Evolutionary conservation across 768 basidiomycete genomes (phyloP), one percentile per base, ranked within the genome.

Genomic region (Lactarius hengduanensis): DNA sequence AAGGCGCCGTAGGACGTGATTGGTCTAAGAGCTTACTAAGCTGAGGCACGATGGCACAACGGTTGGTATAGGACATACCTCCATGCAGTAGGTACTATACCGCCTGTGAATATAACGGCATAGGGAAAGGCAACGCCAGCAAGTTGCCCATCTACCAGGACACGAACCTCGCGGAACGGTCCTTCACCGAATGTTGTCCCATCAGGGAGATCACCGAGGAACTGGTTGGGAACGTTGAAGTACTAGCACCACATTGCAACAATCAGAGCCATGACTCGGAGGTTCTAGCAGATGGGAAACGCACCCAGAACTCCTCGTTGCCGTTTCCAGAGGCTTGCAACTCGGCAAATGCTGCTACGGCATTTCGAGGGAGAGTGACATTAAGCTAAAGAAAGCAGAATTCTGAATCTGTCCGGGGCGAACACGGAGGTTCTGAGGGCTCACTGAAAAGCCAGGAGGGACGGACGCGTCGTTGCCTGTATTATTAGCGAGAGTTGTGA

Each of bases 241-340:
- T 91, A 92, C 89, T 91, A 30, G 4, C 30, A 16, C 38, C 38
- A 16, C 40, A 40, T 43, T 40, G 22, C 45, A 53, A 13, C 5
- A 22, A 32, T 36, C 5, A 40, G 22, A 30, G 18, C 4, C 41
- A 40, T 0, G 34, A 34, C 34, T 34, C 8, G 16, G 34, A 47
- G 18, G n/a, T 9, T 38, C 22, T 5, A 57, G 66, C 65, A 38
- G 41, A 36, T 9, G 16, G 22, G 16, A 16, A 11, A 65, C 79
- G 58, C 69, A 90, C 90, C 91, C 91, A 93, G 72, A 91, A 92
- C 75, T 93, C 91, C 73, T 88, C 88, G 1, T 82, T 76, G 15
- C 80, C 80, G 63, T 85, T 87, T 0, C 87, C 86, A 2, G 80
- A 91, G 18, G 91, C 90, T 68, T 85, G 85, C 4, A 93, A 76